These are phyloP conservation scores for Mallotus repandus DNA, from an alignment of 441 rosid genomes.

Conservation along the genomic window DNA sequence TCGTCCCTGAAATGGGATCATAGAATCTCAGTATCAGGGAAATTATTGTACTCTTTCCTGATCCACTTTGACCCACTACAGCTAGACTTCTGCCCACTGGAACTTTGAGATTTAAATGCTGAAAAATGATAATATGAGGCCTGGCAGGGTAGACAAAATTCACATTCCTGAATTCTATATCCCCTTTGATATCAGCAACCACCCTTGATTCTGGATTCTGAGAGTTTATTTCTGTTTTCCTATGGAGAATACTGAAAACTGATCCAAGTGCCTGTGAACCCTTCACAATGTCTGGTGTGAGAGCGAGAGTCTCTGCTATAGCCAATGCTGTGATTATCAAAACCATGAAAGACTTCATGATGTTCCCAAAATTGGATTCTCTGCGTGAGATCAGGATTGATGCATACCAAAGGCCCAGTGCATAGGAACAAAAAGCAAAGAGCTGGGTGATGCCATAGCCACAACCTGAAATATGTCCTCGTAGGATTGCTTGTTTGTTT, in stretches of 20 bases:
- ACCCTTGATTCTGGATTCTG: conserved; percentile 36
- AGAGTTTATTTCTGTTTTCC: conserved; percentile 50
- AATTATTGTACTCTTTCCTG: conserved; percentile 79
- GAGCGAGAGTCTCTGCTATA: conserved; percentile 77
- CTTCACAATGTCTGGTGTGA: conserved; percentile 79
- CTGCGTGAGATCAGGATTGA: conserved; percentile 54
- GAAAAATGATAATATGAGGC: conserved; percentile 52
- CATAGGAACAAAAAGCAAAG: conserved; percentile 60
- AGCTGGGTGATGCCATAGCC: conserved; percentile 72
- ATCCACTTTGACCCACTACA: conserved; percentile 78
- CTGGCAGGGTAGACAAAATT: conserved; percentile 67
- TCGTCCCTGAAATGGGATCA: conserved; percentile 50
- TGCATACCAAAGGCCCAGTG: conserved; percentile 84
- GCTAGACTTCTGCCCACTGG: conserved; percentile 65
- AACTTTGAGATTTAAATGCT: conserved; percentile 46
- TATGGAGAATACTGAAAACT: conserved; percentile 60
- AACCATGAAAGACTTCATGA: conserved; percentile 73
- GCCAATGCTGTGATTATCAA: conserved; percentile 61
- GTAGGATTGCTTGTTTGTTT: conserved; percentile 52
- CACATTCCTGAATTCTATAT: conserved; percentile 56
- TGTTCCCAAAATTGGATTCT: conserved; percentile 49
- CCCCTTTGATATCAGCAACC: conserved; percentile 49
- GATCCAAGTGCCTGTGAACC: conserved; percentile 76
- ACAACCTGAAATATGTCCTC: conserved; percentile 79
- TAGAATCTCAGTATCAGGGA: conserved; percentile 71